Base-by-base conservation (phyloP, 306 rosid genomes). In the Vigna trinervia region DNA sequence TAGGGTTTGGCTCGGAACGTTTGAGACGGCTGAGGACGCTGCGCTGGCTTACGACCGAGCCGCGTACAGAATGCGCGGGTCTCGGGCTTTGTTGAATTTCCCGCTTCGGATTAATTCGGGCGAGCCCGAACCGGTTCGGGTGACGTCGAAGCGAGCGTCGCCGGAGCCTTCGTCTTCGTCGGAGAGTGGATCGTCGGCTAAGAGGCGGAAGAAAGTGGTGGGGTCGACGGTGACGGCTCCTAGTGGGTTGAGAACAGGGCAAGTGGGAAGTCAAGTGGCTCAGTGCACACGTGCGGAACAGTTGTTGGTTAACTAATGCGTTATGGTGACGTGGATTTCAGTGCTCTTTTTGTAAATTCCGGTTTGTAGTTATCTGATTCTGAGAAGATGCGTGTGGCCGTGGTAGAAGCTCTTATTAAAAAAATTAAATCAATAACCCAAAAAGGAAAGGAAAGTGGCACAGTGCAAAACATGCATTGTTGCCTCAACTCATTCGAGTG, bases 1-100 rank as follows among this genome's bases (percentile, higher is more conserved):
- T 0, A 59, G 98, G n/a, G 95, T 90, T 39, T 95, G 98, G 98
- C 95, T 95, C 2, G 98, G 98, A 7, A 95, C 98, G 0, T 95
- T 88, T 19, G 92, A 90, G 72, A 95, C 97, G 26, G 98, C 97
- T 0, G 98, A 95, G 84, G 98, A 92, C 34, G 98, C 98, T 0
- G 98, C 98, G 5, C 52, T 95, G 83, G 96, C 97, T 53, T 95
- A 95, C 74, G 98, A 95, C 12, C 84, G 92, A 13, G 98, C 98
- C 10, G 98, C 98, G 1, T 95, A 89, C 17, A 64, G 93, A 52
- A 95, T 95, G 97, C 90, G 98, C 4, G 98, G 98, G 2, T 90
- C 97, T 0, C 71, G 87, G 20, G 98, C 98, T 12, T 43, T 92
- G 46, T 63, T 95, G 65, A 95, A 95, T 58, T 95, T 95, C 26